Conservation (phyloP, 441 rosid species). For the Macaranga tanarius region DNA sequence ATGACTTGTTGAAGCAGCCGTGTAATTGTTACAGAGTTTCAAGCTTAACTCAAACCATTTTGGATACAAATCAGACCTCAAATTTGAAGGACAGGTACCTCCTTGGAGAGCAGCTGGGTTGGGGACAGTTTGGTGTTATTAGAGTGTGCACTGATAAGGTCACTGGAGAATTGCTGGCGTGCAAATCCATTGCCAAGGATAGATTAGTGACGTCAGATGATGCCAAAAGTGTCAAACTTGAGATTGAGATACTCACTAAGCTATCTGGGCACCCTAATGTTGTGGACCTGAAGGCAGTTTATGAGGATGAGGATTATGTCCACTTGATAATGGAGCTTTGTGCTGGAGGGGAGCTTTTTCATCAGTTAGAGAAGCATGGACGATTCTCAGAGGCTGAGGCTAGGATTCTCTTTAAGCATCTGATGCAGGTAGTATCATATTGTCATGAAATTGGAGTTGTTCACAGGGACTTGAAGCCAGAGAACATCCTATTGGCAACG, state of each 20-base stretch:
- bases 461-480: constrained; percentile 71
- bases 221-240: constrained; percentile 56
- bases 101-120: constrained; percentile 61
- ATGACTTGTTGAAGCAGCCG: constrained; percentile 33
- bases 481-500: constrained; percentile 65
- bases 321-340: constrained; percentile 79
- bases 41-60: constrained; percentile 43
- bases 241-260: constrained; percentile 66
- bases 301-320: constrained; percentile 61
- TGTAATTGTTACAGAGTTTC: constrained; percentile 45
- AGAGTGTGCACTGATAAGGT: constrained; percentile 57
- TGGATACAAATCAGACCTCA: constrained; percentile 45
- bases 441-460: constrained; percentile 69
- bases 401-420: constrained; percentile 54
- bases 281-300: constrained; percentile 66
- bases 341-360: constrained; percentile 76
- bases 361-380: constrained; percentile 53
- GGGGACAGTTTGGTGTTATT: constrained; percentile 74
- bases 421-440: constrained; percentile 59
- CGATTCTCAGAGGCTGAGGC: constrained; percentile 58
- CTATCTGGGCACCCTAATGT: constrained; percentile 74
- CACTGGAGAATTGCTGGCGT: constrained; percentile 58
- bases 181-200: constrained; percentile 66
- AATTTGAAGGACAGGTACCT: constrained; percentile 48
- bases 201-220: constrained; percentile 56